These are phyloP conservation scores for Jamesozyma jinghongensis DNA, from an alignment of 805 yeast genomes.

Conservation along the genomic window DNA sequence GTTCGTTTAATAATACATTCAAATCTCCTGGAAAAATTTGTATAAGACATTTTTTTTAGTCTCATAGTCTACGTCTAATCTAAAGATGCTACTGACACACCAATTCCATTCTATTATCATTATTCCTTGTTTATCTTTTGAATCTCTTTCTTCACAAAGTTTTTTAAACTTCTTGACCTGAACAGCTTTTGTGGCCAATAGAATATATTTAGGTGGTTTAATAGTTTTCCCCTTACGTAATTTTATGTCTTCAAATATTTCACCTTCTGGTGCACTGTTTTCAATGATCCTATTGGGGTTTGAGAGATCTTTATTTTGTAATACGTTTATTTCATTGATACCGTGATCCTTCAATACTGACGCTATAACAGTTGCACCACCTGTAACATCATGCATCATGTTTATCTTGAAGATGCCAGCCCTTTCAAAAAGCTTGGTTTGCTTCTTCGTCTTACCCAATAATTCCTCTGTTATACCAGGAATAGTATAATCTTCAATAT, in stretches of 20 bases:
- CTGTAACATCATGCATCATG: constrained; percentile 23
- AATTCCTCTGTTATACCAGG: constrained; percentile 28
- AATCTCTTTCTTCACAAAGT: neutral
- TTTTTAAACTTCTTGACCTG: constrained; percentile 22
- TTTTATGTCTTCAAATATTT: neutral
- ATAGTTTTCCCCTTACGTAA: neutral
- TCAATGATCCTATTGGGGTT: constrained; percentile 6
- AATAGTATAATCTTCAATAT: constrained; percentile 24
- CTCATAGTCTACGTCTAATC: constrained; percentile 13
- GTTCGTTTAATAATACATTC: neutral
- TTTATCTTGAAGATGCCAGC: constrained; percentile 17
- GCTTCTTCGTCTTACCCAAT: constrained; percentile 9
- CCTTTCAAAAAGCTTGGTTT: constrained; percentile 23
- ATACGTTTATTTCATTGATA: constrained; percentile 13
- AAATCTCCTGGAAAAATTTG: constrained; percentile 1
- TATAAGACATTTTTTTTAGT: constrained; percentile 3
- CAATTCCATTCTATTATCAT: constrained; percentile 30
- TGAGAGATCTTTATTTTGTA: constrained; percentile 10
- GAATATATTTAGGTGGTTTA: constrained; percentile 38
- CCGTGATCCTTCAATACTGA: constrained; percentile 26
- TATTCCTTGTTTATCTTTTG: constrained; percentile 5
- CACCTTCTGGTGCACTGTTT: neutral
- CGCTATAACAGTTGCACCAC: constrained; percentile 22
- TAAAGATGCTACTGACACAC: constrained; percentile 26
- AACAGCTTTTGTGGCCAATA: constrained; percentile 30